Conservation (phyloP, 2,329 filamentous ascomycete genomes). For the Ceratocystiopsis sp. region DNA sequence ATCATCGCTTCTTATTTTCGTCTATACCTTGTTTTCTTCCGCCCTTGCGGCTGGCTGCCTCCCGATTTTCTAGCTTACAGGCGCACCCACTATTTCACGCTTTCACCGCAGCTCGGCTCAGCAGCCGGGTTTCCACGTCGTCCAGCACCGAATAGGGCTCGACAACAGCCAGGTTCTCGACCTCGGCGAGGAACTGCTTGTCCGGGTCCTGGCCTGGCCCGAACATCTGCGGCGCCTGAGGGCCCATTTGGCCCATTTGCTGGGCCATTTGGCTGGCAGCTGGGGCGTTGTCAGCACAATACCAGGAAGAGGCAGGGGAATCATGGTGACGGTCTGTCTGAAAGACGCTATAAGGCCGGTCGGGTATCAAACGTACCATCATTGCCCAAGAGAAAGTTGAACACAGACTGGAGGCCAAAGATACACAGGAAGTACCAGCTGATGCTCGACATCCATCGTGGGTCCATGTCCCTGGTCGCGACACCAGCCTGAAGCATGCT, state of each 20-base stretch:
- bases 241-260: conserved; percentile 71
- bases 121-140: conserved; percentile 68
- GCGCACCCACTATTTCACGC: neutral
- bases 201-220: conserved; percentile 86
- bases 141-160: conserved; percentile 88
- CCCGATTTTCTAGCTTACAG: too few relatives aligned
- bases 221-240: conserved; percentile 57
- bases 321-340: neutral
- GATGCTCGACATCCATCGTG: conserved; percentile 94
- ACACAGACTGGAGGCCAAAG: conserved; percentile 90
- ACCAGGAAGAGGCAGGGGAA: neutral
- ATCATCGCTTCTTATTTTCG: too few relatives aligned
- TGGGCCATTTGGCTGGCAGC: conserved; percentile 84
- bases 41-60: too few relatives aligned
- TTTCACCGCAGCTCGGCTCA: conserved; percentile 28
- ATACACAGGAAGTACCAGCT: conserved; percentile 98
- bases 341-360: neutral
- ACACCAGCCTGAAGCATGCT: conserved; percentile 97
- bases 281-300: conserved; percentile 19
- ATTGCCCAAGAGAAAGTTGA: conserved; percentile 88
- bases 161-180: conserved; percentile 87
- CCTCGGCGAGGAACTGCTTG: conserved; percentile 84
- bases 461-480: conserved; percentile 87
- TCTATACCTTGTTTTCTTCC: neutral
- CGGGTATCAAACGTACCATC: conserved; percentile 47